These are phyloP conservation scores for Mollisiaceae sp. DNA, from an alignment of 2,329 filamentous ascomycete genomes.

Conservation along the genomic window DNA sequence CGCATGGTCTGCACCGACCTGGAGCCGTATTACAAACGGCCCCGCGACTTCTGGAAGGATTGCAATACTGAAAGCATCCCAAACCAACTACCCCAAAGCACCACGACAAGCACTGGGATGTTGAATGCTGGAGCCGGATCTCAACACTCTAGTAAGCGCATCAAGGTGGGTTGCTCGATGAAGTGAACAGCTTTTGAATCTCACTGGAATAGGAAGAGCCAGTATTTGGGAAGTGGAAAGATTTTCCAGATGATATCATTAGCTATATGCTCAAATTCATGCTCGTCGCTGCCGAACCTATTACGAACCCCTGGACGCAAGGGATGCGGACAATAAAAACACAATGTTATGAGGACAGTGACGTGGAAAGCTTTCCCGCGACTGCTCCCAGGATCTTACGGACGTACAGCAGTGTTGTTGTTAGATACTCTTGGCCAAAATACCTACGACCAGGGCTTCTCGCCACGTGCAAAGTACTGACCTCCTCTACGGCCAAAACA, in stretches of 20 bases:
- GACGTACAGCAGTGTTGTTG: background rate
- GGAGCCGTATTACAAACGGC: background rate
- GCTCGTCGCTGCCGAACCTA: conserved; percentile 6
- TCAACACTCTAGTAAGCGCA: background rate
- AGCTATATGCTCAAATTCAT: conserved; percentile 1
- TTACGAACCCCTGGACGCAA: conserved; percentile 10
- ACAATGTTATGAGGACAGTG: background rate
- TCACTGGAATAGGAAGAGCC: background rate
- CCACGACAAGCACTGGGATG: background rate
- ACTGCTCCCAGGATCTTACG: too few species aligned
- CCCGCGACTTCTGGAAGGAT: background rate
- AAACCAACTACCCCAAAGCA: background rate
- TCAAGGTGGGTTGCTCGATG: background rate
- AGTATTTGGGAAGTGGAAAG: background rate
- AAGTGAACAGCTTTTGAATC: background rate
- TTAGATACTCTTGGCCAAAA: conserved; percentile 9
- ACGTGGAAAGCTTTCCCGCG: background rate
- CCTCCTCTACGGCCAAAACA: conserved; percentile 12
- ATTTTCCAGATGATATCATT: background rate
- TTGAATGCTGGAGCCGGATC: background rate
- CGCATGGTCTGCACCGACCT: background rate
- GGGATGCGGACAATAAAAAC: background rate
- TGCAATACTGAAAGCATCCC: background rate
- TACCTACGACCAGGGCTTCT: conserved; percentile 12
- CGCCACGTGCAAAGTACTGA: conserved; percentile 4